Evolutionary conservation across 345 rosid species (phyloP).

Genomic region (Eucalyptus melliodora): DNA sequence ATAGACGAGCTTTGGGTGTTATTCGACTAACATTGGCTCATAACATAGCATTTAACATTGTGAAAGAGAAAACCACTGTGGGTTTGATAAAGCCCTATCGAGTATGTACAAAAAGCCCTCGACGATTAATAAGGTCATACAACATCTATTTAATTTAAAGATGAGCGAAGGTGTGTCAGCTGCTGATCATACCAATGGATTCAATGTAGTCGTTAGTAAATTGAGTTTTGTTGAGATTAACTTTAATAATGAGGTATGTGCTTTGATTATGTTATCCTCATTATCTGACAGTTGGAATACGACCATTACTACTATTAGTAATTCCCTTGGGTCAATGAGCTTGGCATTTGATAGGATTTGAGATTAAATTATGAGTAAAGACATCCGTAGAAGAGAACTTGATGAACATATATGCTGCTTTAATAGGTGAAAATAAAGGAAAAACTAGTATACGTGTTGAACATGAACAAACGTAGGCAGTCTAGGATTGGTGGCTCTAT

Average conservation of each 20-base stretch:
- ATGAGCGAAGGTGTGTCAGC: no score
- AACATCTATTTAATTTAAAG: no score
- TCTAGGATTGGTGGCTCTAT: not conserved
- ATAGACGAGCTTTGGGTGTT: not conserved
- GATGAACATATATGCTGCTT: not conserved
- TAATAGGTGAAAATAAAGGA: not conserved
- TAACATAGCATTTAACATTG: no score
- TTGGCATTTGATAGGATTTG: not conserved
- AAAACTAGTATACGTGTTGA: not conserved
- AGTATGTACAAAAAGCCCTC: no score
- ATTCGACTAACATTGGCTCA: not conserved
- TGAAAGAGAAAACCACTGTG: no score
- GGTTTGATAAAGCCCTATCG: no score
- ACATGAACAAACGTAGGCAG: rapidly evolving
- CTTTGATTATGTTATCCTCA: rapidly evolving
- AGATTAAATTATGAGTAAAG: not conserved
- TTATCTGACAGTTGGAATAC: no score
- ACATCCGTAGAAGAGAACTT: no score
- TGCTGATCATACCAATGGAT: no score
- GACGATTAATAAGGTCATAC: no score
- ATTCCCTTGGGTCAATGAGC: not conserved
- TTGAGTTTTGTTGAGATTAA: no score
- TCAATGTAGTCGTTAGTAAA: no score
- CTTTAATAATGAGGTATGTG: not conserved
- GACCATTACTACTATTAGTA: not conserved